These are phyloP conservation scores for Draba incana DNA, from an alignment of 345 rosid species.

Conservation along the genomic window DNA sequence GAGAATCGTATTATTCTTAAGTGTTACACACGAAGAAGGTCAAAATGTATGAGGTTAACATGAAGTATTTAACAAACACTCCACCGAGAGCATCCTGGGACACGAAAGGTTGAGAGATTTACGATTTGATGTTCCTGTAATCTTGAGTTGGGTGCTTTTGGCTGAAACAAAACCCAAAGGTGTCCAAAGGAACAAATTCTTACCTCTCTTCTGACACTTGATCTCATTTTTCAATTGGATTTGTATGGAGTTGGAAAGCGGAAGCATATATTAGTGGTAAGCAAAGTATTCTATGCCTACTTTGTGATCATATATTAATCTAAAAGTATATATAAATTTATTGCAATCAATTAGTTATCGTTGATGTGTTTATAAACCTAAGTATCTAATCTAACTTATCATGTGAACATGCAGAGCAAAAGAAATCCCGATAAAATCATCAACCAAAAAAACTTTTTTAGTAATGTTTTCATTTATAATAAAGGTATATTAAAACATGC, in stretches of 20 bases:
- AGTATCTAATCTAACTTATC: not conserved
- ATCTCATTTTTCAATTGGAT: not conserved
- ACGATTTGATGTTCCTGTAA: too few relatives aligned
- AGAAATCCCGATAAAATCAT: not conserved
- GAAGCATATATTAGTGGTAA: conserved; percentile 12
- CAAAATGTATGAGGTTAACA: conserved; percentile 28
- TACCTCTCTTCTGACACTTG: conserved; percentile 33
- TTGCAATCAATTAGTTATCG: not conserved
- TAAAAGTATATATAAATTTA: not conserved
- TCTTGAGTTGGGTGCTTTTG: too few relatives aligned
- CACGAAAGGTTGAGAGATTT: too few relatives aligned
- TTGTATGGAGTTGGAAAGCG: too few relatives aligned
- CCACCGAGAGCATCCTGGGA: not conserved
- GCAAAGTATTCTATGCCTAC: conserved; percentile 34
- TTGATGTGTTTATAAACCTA: not conserved
- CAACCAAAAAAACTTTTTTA: not conserved
- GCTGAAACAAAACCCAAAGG: conserved; percentile 1
- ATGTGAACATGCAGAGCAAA: conserved; percentile 24
- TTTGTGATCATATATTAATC: not conserved
- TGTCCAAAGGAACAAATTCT: conserved; percentile 35
- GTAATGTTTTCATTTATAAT: not conserved
- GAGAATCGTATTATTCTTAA: conserved; percentile 11
- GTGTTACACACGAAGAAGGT: conserved; percentile 28
- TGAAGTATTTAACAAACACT: conserved; percentile 14
- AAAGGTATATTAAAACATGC: not conserved